A percentile compares a stretch with the other conserved stretches of the same genome.
Conservation (phyloP, 148 eudicot genomes). For the Agrostemma githago region DNA sequence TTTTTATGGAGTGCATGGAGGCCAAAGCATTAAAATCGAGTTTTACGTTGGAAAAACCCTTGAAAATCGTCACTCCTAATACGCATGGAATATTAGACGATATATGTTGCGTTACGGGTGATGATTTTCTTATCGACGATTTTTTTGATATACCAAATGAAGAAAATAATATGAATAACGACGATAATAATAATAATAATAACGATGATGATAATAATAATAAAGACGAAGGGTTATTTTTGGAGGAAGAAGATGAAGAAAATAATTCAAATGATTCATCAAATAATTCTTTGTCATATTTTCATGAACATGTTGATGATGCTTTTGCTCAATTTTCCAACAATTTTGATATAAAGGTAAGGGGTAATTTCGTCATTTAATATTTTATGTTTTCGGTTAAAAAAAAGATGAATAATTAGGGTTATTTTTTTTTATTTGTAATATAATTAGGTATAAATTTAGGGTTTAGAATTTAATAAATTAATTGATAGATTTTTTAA, state of each 20-base stretch:
- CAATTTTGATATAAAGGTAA: slow-evolving; percentile 64
- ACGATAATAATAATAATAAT: background rate
- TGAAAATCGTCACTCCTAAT: slow-evolving; percentile 26
- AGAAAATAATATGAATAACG: slow-evolving; percentile 30
- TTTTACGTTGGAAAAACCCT: slow-evolving; percentile 38
- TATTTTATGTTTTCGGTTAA: background rate
- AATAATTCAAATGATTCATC: slow-evolving; percentile 34
- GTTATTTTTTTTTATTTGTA: background rate
- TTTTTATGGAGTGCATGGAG: slow-evolving; percentile 70
- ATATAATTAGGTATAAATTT: background rate
- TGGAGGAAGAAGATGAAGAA: slow-evolving; percentile 34
- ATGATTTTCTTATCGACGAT: slow-evolving; percentile 71
- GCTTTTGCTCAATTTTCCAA: slow-evolving; percentile 26
- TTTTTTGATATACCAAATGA: slow-evolving; percentile 61
- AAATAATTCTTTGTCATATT: slow-evolving; percentile 31
- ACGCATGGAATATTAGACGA: slow-evolving; percentile 38
- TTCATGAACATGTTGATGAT: slow-evolving; percentile 38
- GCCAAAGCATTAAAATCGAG: slow-evolving; percentile 74
- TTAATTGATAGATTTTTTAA: too few species aligned
- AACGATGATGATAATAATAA: slow-evolving; percentile 10
- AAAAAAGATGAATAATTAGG: too few species aligned
- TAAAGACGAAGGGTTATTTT: background rate
- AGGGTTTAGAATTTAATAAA: too few species aligned
- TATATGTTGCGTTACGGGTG: slow-evolving; percentile 33
- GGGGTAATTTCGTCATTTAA: slow-evolving; percentile 10